Conservation (phyloP, 805 yeast genomes). For the Metschnikowia reukaufii region DNA sequence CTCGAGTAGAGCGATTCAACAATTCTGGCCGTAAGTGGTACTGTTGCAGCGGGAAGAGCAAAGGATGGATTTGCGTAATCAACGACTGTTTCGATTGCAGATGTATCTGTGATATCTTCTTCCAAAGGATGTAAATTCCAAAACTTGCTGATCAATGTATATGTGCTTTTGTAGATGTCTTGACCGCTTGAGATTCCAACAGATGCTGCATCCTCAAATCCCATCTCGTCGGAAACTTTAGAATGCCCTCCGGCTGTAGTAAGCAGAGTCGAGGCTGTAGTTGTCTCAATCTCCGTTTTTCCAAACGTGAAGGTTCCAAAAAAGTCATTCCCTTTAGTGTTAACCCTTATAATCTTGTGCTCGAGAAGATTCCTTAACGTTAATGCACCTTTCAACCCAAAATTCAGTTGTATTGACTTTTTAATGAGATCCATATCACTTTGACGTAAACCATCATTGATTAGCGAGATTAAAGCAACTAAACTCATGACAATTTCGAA, state of each 20-base stretch:
- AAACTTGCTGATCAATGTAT: conserved; percentile 40
- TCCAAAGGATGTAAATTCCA: conserved; percentile 50
- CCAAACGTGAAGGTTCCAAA: conserved; percentile 24
- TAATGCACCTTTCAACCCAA: conserved; percentile 57
- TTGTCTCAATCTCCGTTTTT: conserved; percentile 16
- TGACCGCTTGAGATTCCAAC: conserved; percentile 35
- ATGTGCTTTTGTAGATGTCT: conserved; percentile 31
- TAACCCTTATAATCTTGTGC: conserved; percentile 46
- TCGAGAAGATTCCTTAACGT: conserved; percentile 50
- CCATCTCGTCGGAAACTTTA: conserved; percentile 10
- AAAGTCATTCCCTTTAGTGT: conserved; percentile 23
- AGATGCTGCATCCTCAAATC: conserved; percentile 17
- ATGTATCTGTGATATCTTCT: conserved; percentile 21
- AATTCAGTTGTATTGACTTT: conserved; percentile 57
- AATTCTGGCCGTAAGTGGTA: conserved; percentile 71
- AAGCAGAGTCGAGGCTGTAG: conserved; percentile 14
- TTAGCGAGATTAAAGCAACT: conserved; percentile 56
- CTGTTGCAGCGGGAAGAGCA: conserved; percentile 73
- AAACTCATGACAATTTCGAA: conserved; percentile 50
- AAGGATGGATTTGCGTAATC: conserved; percentile 54
- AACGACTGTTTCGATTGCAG: conserved; percentile 12
- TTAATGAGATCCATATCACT: conserved; percentile 58
- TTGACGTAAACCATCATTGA: conserved; percentile 67
- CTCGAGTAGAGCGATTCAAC: conserved; percentile 68
- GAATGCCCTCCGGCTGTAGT: conserved; percentile 7